These are phyloP conservation scores for Pyrrhoderma lamaoense DNA, from an alignment of 1,284 basidiomycete species.

Conservation along the genomic window DNA sequence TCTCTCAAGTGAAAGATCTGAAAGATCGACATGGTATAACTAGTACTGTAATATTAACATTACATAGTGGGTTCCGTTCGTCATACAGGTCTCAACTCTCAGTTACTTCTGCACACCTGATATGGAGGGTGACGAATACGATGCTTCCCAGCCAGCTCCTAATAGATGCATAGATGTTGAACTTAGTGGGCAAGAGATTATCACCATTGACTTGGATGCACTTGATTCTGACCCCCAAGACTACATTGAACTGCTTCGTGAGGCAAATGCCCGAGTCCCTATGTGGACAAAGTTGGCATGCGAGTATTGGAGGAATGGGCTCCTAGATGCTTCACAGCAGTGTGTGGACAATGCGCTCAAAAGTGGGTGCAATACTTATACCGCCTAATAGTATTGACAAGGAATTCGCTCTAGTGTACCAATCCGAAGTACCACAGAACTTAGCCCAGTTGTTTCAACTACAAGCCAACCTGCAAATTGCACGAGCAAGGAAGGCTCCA, in stretches of 20 bases:
- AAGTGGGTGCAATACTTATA: slow-evolving; percentile 38
- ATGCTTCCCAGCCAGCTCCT: slow-evolving; percentile 4
- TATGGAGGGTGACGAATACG: slow-evolving; percentile 15
- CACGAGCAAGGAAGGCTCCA: slow-evolving; percentile 72
- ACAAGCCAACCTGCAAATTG: slow-evolving; percentile 77
- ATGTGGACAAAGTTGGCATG: slow-evolving; percentile 73
- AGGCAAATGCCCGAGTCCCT: slow-evolving; percentile 55
- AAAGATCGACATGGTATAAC: too few species aligned
- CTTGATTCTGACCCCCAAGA: slow-evolving; percentile 69
- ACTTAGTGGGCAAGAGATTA: slow-evolving; percentile 70
- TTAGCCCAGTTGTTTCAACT: slow-evolving; percentile 68
- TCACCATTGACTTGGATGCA: slow-evolving; percentile 72
- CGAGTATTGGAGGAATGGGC: slow-evolving; percentile 70
- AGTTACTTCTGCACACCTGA: neutral
- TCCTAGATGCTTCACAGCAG: slow-evolving; percentile 64
- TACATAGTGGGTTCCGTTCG: too few species aligned
- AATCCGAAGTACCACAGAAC: slow-evolving; percentile 36
- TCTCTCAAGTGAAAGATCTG: too few species aligned
- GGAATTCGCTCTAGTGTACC: slow-evolving; percentile 38
- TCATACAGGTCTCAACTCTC: neutral
- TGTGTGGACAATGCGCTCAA: slow-evolving; percentile 48
- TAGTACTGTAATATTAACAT: too few species aligned
- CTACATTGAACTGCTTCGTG: slow-evolving; percentile 60
- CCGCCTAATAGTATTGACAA: slow-evolving; percentile 7
- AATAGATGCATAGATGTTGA: slow-evolving; percentile 41